Percentiles rank a stretch among this genome's conserved stretches.
phyloP scores from a whole-genome alignment of 2,329 filamentous ascomycete genomes.

The Exophiala oligosperma region DNA sequence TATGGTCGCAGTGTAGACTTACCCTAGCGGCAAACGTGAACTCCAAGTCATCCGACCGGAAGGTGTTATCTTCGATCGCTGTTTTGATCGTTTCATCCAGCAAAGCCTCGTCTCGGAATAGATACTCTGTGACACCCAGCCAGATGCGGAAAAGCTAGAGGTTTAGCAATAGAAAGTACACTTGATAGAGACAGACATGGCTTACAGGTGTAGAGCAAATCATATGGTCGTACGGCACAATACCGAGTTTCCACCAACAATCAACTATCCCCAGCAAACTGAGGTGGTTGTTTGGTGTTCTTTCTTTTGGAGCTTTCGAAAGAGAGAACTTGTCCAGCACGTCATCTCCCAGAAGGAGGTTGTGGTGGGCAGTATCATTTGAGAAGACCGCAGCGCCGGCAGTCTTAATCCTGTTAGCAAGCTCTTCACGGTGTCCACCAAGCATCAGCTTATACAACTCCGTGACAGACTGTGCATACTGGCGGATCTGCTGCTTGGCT shows the following conservation, averaged over 20 bases:
- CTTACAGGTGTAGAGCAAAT: slow-evolving; percentile 89
- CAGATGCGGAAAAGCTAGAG: slow-evolving; percentile 82
- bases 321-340: slow-evolving; percentile 88
- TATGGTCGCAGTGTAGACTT: slow-evolving; percentile 26
- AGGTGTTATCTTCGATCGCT: slow-evolving; percentile 84
- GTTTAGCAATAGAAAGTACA: slow-evolving; percentile 17
- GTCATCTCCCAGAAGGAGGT: slow-evolving; percentile 73
- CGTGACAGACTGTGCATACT: slow-evolving; percentile 90
- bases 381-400: slow-evolving; percentile 74
- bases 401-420: slow-evolving; percentile 72
- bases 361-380: slow-evolving; percentile 52
- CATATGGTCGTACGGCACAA: slow-evolving; percentile 98
- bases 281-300: slow-evolving; percentile 87
- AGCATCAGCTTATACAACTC: slow-evolving; percentile 98
- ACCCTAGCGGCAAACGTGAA: slow-evolving; percentile 92
- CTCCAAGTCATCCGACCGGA: slow-evolving; percentile 92
- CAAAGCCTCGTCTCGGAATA: slow-evolving; percentile 79
- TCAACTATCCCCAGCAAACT: slow-evolving; percentile 95
- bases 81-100: slow-evolving; percentile 84
- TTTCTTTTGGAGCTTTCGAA: slow-evolving; percentile 65
- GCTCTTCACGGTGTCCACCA: slow-evolving; percentile 73
- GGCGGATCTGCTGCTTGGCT: slow-evolving; percentile 85
- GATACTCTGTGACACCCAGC: slow-evolving; percentile 93
- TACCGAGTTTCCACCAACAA: slow-evolving; percentile 92
- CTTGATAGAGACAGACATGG: slow-evolving; percentile 18